phyloP scores from a whole-genome alignment of 441 rosid genomes.

The Lepidium campestre region DNA sequence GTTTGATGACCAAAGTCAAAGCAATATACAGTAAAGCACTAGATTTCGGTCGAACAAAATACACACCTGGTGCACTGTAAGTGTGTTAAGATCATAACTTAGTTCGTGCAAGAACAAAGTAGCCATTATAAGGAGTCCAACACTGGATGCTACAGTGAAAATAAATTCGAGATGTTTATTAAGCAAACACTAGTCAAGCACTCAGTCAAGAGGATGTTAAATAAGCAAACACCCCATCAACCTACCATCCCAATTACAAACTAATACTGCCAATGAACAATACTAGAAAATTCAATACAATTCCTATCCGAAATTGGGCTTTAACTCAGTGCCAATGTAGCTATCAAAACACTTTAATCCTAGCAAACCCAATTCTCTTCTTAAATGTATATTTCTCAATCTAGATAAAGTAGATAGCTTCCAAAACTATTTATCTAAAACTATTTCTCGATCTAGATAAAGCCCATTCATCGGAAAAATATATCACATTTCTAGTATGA shows the following conservation, averaged over 20 bases:
- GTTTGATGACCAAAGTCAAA: background rate
- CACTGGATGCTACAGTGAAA: conserved; percentile 56
- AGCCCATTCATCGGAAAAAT: background rate
- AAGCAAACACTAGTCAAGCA: background rate
- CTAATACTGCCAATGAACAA: too few relatives aligned
- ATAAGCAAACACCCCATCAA: too few relatives aligned
- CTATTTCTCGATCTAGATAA: too few relatives aligned
- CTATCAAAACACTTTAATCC: background rate
- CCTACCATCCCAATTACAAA: too few relatives aligned
- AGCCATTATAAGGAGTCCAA: conserved; percentile 83
- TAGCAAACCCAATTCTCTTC: background rate
- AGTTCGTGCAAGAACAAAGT: conserved; percentile 89
- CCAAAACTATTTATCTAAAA: background rate
- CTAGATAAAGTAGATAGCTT: conserved; percentile 1
- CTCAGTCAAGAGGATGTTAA: background rate
- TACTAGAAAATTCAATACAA: background rate
- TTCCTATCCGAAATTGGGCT: background rate
- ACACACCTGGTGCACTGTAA: conserved; percentile 86
- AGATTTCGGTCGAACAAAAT: background rate
- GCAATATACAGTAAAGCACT: background rate
- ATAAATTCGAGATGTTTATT: background rate
- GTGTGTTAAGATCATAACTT: conserved; percentile 65
- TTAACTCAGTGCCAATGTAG: background rate
- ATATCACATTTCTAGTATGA: background rate
- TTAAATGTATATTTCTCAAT: background rate